phyloP scores from a whole-genome alignment of 2,329 filamentous ascomycete species.

The Fusarium tanahbumbuense region DNA sequence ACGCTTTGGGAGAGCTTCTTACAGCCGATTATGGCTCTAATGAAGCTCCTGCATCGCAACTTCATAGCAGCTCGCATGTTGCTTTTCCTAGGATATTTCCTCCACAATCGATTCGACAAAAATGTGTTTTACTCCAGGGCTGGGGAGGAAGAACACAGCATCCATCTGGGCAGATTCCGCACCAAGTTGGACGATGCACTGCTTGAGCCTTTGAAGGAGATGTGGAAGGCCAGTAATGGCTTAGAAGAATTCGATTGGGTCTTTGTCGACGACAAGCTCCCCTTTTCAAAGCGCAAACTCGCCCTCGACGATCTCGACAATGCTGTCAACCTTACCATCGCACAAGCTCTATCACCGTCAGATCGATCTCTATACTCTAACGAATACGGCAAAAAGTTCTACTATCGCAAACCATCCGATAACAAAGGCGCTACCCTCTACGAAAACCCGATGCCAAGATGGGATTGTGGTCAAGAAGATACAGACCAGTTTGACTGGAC shows the following conservation, averaged over 20 bases:
- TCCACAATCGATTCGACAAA: background rate
- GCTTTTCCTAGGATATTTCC: background rate
- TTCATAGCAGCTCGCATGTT: background rate
- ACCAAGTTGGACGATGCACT: background rate
- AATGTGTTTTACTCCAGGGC: accelerated
- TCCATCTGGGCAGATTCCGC: accelerated
- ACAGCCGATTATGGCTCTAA: background rate
- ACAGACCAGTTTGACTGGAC: background rate
- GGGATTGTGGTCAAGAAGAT: slow-evolving; percentile 1
- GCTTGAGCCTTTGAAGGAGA: background rate
- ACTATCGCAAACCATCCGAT: background rate
- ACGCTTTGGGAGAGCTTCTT: background rate
- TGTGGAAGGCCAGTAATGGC: background rate
- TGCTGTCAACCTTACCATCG: background rate
- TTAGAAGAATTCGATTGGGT: background rate
- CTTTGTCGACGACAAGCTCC: background rate
- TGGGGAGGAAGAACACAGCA: accelerated
- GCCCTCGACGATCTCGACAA: accelerated
- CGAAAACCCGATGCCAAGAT: background rate
- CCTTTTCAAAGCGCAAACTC: background rate
- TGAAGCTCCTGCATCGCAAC: background rate
- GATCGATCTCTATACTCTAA: background rate
- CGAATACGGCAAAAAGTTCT: background rate
- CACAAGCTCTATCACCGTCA: background rate
- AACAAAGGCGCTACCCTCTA: accelerated